Conservation (phyloP, 192 early-diverging fungal genomes). For the Fimicolochytrium jonesii region DNA sequence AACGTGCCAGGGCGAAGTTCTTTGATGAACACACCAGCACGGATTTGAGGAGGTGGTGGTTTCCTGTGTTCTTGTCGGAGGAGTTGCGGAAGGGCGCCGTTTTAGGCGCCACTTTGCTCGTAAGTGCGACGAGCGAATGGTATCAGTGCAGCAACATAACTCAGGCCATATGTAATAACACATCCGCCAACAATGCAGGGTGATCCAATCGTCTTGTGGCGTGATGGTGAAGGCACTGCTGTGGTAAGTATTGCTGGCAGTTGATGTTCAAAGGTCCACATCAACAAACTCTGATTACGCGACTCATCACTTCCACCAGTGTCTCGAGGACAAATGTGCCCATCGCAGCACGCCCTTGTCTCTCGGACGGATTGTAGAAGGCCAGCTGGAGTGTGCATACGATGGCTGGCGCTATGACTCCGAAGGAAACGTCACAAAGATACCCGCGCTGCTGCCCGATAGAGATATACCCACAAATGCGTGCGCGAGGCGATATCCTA, state of each 20-base stretch:
- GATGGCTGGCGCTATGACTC: constrained; percentile 46
- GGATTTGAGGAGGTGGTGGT: constrained; percentile 21
- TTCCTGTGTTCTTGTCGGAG: constrained; percentile 2
- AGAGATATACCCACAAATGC: constrained; percentile 21
- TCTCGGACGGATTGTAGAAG: constrained; percentile 32
- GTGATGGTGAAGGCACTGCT: constrained; percentile 16
- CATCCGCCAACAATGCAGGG: no score
- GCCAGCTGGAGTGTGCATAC: constrained; percentile 41
- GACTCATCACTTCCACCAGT: no score
- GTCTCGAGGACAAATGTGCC: constrained; percentile 38
- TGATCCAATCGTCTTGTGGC: constrained; percentile 18
- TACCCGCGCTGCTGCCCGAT: constrained; percentile 28
- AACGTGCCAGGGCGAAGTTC: constrained; percentile 21
- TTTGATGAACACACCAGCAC: constrained; percentile 21
- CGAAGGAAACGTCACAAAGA: constrained; percentile 28
- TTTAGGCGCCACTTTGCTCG: constrained; percentile 13
- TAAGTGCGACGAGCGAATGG: no score
- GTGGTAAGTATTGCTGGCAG: constrained; percentile 20
- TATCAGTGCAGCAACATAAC: no score
- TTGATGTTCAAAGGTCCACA: no score
- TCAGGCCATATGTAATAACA: no score
- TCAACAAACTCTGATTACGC: no score
- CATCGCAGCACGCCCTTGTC: constrained; percentile 43
- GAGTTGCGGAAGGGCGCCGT: constrained; percentile 11
- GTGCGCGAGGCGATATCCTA: constrained; percentile 19